Conservation (phyloP, 2,329 filamentous ascomycete genomes). For the Penicillium fuscoglaucum region DNA sequence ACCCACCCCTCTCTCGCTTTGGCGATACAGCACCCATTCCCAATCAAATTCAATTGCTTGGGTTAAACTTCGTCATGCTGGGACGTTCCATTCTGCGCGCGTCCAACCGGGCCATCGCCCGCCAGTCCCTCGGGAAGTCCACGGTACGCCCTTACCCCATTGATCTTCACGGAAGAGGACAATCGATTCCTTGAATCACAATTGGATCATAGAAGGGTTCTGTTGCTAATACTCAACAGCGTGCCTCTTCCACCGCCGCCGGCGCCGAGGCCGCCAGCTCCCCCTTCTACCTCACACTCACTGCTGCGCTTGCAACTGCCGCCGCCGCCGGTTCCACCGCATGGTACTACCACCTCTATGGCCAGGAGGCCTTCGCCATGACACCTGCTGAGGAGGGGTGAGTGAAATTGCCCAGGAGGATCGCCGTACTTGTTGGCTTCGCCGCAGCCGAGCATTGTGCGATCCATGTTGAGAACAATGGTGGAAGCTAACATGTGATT, state of each 20-base stretch:
- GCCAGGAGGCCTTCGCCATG: slow-evolving; percentile 81
- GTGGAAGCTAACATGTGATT: slow-evolving; percentile 27
- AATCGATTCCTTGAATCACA: slow-evolving; percentile 28
- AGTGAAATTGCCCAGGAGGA: slow-evolving; percentile 49
- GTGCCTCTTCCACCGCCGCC: slow-evolving; percentile 70
- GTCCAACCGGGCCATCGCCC: slow-evolving; percentile 77
- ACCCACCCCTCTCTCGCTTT: slow-evolving; percentile 34
- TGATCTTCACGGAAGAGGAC: slow-evolving; percentile 29
- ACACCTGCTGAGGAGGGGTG: slow-evolving; percentile 97
- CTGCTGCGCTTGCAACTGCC: slow-evolving; percentile 81
- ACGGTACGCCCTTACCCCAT: slow-evolving; percentile 65
- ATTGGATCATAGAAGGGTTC: slow-evolving; percentile 35
- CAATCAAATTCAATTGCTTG: slow-evolving; percentile 32
- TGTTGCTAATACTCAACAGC: slow-evolving; percentile 47
- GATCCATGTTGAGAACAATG: slow-evolving; percentile 19
- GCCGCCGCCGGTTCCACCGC: slow-evolving; percentile 85
- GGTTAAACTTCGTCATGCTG: slow-evolving; percentile 67
- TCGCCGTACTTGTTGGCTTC: slow-evolving; percentile 21
- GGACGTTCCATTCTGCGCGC: slow-evolving; percentile 86
- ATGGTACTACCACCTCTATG: slow-evolving; percentile 98
- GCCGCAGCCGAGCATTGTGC: slow-evolving; percentile 29
- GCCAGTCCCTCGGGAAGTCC: slow-evolving; percentile 70
- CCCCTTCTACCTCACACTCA: slow-evolving; percentile 79
- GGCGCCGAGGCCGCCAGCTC: slow-evolving; percentile 69
- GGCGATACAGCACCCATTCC: slow-evolving; percentile 31